A percentile compares a stretch with the other conserved stretches of the same genome.
phyloP scores from a whole-genome alignment of 371 early-diverging fungal species.

The Phascolomyces articulosus region DNA sequence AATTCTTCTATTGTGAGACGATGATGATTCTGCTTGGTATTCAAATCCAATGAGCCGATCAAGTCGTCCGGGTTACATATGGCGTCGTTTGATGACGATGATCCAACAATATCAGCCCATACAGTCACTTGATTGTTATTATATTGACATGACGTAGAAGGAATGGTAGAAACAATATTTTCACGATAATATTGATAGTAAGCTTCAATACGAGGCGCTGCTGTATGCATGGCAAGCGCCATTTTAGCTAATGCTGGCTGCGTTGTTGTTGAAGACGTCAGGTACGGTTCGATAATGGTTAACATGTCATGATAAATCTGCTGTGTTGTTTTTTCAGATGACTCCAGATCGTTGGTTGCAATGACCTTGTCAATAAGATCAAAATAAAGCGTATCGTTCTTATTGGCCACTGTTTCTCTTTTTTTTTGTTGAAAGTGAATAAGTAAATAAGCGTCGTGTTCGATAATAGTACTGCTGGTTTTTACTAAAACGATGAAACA shows the following conservation, averaged over 20 bases:
- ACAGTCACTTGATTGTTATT: conserved; percentile 13
- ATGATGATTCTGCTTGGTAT: conserved; percentile 17
- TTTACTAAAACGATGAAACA: not conserved
- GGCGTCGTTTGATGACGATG: conserved; percentile 34
- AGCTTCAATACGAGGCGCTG: conserved; percentile 82
- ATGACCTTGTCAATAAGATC: conserved; percentile 58
- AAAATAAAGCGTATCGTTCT: conserved; percentile 66
- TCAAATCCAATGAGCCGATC: conserved; percentile 12
- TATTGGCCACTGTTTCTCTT: conserved; percentile 65
- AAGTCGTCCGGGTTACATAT: conserved; percentile 57
- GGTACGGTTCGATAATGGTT: conserved; percentile 31
- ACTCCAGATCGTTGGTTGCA: conserved; percentile 12
- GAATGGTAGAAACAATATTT: conserved; percentile 49
- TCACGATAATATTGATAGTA: conserved; percentile 78
- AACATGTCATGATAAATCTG: conserved; percentile 51
- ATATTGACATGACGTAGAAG: conserved; percentile 49
- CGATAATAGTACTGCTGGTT: too few relatives aligned
- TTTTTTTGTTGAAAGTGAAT: not conserved
- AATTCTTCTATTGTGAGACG: conserved; percentile 23
- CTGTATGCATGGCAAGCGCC: conserved; percentile 65
- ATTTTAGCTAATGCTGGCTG: conserved; percentile 49
- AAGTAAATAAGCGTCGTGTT: not conserved
- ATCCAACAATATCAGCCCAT: conserved; percentile 76
- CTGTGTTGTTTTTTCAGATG: conserved; percentile 26
- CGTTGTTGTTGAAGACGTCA: too few relatives aligned